Conservation (phyloP, 805 yeast genomes). For the Lipomyces sp. region DNA sequence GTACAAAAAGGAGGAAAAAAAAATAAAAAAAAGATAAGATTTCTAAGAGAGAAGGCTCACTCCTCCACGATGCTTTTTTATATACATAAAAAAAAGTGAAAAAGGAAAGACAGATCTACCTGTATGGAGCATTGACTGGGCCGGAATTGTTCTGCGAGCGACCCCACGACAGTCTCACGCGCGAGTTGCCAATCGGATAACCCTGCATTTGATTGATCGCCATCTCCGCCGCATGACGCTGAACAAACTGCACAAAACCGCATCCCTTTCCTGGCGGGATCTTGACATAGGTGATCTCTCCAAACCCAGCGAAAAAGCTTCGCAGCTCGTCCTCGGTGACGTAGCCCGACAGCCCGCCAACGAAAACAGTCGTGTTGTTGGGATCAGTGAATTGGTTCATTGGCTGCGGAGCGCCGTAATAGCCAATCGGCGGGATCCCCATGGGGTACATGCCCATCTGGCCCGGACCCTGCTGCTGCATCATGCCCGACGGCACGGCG, state of each 20-base stretch:
- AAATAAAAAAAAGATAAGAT: constrained; percentile 11
- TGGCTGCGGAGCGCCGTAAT: constrained; percentile 37
- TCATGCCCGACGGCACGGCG: constrained; percentile 32
- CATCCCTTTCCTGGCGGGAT: constrained; percentile 80
- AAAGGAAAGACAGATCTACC: constrained; percentile 22
- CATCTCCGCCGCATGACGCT: constrained; percentile 76
- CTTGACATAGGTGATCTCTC: constrained; percentile 71
- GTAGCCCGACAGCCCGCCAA: constrained; percentile 59
- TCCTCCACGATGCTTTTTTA: constrained; percentile 12
- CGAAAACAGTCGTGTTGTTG: constrained; percentile 69
- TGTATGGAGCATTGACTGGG: constrained; percentile 35
- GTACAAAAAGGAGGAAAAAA: constrained; percentile 10
- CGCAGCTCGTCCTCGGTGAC: constrained; percentile 62
- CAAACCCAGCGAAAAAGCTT: constrained; percentile 61
- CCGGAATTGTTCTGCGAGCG: constrained; percentile 46
- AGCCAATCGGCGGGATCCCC: constrained; percentile 36
- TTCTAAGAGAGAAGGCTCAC: constrained; percentile 4
- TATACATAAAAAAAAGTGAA: constrained; percentile 4
- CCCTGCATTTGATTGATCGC: constrained; percentile 90
- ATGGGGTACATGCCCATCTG: constrained; percentile 34
- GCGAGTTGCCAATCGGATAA: constrained; percentile 76
- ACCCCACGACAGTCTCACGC: constrained; percentile 88
- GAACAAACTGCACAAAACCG: constrained; percentile 81
- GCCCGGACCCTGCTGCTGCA: constrained; percentile 32
- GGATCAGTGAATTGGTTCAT: constrained; percentile 69